Conservation (phyloP, 2,329 filamentous ascomycete species). For the Myriosclerotinia scirpicola region DNA sequence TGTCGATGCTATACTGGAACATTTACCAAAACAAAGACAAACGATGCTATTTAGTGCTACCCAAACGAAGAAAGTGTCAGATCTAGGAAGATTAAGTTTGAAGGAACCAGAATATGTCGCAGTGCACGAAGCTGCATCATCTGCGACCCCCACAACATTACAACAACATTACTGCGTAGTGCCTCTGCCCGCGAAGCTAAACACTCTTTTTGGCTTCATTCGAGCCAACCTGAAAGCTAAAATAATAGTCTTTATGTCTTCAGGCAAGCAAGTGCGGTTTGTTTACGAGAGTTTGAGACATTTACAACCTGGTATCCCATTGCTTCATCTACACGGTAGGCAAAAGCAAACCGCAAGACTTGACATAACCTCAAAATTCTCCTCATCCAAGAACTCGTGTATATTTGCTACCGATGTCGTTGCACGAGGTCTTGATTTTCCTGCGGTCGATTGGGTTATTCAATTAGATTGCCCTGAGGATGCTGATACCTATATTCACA, state of each 20-base stretch:
- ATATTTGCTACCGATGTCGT: slow-evolving; percentile 96
- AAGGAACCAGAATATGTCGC: slow-evolving; percentile 92
- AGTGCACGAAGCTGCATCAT: slow-evolving; percentile 78
- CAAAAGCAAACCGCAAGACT: slow-evolving; percentile 89
- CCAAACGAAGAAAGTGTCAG: slow-evolving; percentile 90
- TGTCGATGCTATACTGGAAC: slow-evolving; percentile 89
- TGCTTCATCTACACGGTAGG: slow-evolving; percentile 89
- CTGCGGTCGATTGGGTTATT: slow-evolving; percentile 97
- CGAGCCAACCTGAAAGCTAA: slow-evolving; percentile 88
- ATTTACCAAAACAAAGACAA: slow-evolving; percentile 81
- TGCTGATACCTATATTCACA: slow-evolving; percentile 95
- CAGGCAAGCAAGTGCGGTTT: slow-evolving; percentile 94
- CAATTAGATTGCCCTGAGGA: slow-evolving; percentile 97
- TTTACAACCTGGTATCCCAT: slow-evolving; percentile 87
- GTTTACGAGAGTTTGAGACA: slow-evolving; percentile 92
- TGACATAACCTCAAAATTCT: slow-evolving; percentile 84
- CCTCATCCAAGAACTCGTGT: slow-evolving; percentile 76
- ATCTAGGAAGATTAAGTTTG: slow-evolving; percentile 83
- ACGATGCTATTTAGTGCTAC: slow-evolving; percentile 95
- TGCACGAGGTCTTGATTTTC: slow-evolving; percentile 91
- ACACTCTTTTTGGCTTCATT: slow-evolving; percentile 91
- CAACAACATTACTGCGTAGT: slow-evolving; percentile 91
- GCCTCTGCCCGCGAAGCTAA: slow-evolving; percentile 82
- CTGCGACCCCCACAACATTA: slow-evolving; percentile 78
- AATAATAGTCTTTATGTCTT: slow-evolving; percentile 92